Evolutionary conservation across 2,329 filamentous ascomycete species (phyloP).

Genomic region (Orbilia javanica): DNA sequence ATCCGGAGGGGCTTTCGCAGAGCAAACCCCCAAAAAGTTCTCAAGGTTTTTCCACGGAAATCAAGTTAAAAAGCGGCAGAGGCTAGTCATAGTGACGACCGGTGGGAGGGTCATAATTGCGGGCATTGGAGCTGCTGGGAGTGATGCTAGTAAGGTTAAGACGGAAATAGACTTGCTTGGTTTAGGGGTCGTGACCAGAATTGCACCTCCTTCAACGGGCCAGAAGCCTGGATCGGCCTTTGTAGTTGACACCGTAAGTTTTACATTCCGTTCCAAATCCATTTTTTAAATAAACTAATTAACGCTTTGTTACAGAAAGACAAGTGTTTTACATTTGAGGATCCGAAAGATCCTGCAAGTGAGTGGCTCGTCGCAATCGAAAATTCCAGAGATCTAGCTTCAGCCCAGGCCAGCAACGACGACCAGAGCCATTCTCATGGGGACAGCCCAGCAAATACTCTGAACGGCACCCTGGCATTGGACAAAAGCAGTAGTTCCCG

Average conservation of each 20-base stretch:
- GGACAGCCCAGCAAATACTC: slow-evolving; percentile 78
- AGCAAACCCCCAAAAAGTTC: slow-evolving; percentile 80
- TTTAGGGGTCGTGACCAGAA: slow-evolving; percentile 82
- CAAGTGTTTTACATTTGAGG: slow-evolving; percentile 92
- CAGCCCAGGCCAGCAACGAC: slow-evolving; percentile 65
- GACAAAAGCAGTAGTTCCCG: slow-evolving; percentile 70
- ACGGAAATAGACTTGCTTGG: slow-evolving; percentile 88
- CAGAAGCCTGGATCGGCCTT: slow-evolving; percentile 79
- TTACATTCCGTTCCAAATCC: background rate
- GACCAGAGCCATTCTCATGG: slow-evolving; percentile 43
- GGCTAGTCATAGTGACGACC: slow-evolving; percentile 94
- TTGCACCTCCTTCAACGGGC: slow-evolving; percentile 75
- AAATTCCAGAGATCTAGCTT: slow-evolving; percentile 84
- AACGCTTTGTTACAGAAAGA: slow-evolving; percentile 74
- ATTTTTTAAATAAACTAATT: slow-evolving; percentile 26
- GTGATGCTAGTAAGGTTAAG: slow-evolving; percentile 95
- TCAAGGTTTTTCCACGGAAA: slow-evolving; percentile 92
- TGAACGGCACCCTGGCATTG: slow-evolving; percentile 71
- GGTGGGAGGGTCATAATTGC: slow-evolving; percentile 90
- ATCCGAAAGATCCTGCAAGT: slow-evolving; percentile 83
- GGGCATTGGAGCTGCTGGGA: slow-evolving; percentile 75
- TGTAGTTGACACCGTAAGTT: slow-evolving; percentile 85
- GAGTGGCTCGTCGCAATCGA: slow-evolving; percentile 95
- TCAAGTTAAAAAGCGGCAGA: slow-evolving; percentile 90
- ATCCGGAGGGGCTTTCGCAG: slow-evolving; percentile 74